These are phyloP conservation scores for Nemania sp. DNA, from an alignment of 2,329 filamentous ascomycete species.

Conservation along the genomic window DNA sequence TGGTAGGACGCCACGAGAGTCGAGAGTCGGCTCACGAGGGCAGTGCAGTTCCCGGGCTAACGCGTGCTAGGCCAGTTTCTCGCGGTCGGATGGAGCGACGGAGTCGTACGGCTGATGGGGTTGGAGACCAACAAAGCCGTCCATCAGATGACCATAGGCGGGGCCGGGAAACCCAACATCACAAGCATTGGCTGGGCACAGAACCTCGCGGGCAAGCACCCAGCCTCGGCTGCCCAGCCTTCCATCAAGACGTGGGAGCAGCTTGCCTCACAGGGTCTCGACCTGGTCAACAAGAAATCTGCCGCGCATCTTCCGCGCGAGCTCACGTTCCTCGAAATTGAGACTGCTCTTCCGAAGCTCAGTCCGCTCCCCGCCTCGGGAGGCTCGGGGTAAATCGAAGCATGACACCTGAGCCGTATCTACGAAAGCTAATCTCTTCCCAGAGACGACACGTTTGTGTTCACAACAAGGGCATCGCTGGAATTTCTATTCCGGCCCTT, in stretches of 20 bases:
- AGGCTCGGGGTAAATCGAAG: constrained; percentile 60
- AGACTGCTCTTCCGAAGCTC: constrained; percentile 75
- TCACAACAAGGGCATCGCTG: constrained; percentile 70
- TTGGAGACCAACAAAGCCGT: constrained; percentile 81
- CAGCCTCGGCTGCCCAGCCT: constrained; percentile 21
- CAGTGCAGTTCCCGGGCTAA: not conserved
- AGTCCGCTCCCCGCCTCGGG: constrained; percentile 70
- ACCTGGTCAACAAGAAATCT: constrained; percentile 36
- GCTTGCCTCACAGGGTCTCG: constrained; percentile 37
- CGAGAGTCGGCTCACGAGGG: not conserved
- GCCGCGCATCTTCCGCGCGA: constrained; percentile 69
- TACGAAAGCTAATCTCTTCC: constrained; percentile 25
- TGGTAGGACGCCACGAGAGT: constrained; percentile 49
- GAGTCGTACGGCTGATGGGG: constrained; percentile 74
- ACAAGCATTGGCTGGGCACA: constrained; percentile 60
- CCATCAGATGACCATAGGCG: constrained; percentile 67
- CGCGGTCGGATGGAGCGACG: constrained; percentile 74
- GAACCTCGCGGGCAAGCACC: constrained; percentile 46
- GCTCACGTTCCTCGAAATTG: constrained; percentile 75
- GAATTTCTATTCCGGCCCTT: constrained; percentile 70
- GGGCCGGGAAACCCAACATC: constrained; percentile 49
- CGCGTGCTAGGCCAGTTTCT: constrained; percentile 2
- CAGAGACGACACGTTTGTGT: constrained; percentile 63
- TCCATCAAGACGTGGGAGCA: constrained; percentile 39
- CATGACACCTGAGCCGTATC: constrained; percentile 3